These are phyloP conservation scores for Coemansia sp. DNA, from an alignment of 192 early-diverging fungal genomes.

Conservation along the genomic window DNA sequence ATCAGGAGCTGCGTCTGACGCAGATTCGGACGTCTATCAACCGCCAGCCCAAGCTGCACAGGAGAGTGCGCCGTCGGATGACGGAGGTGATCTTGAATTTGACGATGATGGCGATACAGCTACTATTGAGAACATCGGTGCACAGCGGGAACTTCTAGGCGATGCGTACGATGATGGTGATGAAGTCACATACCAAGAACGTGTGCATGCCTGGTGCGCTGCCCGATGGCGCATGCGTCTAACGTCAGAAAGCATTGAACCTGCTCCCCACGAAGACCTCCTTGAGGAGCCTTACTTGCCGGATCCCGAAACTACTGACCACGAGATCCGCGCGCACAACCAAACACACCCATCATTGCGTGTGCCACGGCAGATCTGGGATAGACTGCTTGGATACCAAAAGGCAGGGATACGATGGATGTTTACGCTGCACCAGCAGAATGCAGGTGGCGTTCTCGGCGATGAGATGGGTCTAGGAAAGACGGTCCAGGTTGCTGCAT, in stretches of 20 bases:
- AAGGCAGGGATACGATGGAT: slow-evolving; percentile 83
- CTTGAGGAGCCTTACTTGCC: slow-evolving; percentile 41
- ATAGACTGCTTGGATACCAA: slow-evolving; percentile 87
- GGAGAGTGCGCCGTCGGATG: not conserved
- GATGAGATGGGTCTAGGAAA: slow-evolving; percentile 98
- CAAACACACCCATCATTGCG: slow-evolving; percentile 27
- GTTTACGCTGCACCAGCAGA: slow-evolving; percentile 81
- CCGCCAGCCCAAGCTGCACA: not conserved
- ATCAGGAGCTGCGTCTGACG: not conserved
- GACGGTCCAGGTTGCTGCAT: slow-evolving; percentile 86
- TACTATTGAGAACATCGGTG: slow-evolving; percentile 4
- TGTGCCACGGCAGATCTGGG: slow-evolving; percentile 82
- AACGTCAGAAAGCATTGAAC: not conserved
- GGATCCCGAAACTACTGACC: slow-evolving; percentile 30
- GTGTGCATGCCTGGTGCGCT: slow-evolving; percentile 52
- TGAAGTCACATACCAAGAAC: slow-evolving; percentile 50
- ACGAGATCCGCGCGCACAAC: slow-evolving; percentile 29
- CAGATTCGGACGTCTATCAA: not conserved
- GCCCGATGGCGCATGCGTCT: slow-evolving; percentile 37
- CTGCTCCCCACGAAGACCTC: slow-evolving; percentile 16
- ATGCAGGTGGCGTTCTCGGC: slow-evolving; percentile 87
- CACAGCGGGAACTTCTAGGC: slow-evolving; percentile 1
- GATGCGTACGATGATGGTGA: slow-evolving; percentile 59
- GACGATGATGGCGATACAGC: slow-evolving; percentile 19
- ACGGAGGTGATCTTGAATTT: not conserved